Evolutionary conservation across 352 stramenopile genomes (phyloP).

Genomic region (Pythium chondricola): DNA sequence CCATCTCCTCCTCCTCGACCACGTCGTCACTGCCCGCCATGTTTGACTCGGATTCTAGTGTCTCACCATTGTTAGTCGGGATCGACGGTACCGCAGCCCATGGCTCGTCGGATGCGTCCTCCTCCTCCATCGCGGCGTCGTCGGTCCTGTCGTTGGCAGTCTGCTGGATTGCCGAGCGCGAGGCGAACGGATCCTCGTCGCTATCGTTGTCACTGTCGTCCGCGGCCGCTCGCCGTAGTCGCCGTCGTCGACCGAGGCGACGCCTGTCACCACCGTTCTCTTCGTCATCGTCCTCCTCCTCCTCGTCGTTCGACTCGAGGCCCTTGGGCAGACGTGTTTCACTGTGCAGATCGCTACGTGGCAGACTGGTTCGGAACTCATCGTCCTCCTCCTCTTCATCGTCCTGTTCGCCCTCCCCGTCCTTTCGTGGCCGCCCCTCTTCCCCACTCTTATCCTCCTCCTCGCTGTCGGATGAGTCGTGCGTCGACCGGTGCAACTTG

Average conservation of each 20-base stretch:
- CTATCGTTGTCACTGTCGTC: slow-evolving; percentile 14
- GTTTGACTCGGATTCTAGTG: no score
- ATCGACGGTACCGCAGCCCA: neutral
- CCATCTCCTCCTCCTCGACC: neutral
- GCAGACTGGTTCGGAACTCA: slow-evolving; percentile 2
- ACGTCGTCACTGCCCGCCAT: neutral
- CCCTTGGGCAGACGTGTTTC: slow-evolving; percentile 13
- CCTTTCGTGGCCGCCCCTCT: neutral
- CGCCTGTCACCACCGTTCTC: neutral
- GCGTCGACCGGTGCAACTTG: slow-evolving; percentile 64
- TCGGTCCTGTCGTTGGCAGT: neutral
- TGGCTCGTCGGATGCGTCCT: neutral
- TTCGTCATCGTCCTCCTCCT: neutral
- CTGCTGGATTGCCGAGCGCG: neutral
- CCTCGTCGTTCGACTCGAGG: slow-evolving; percentile 8
- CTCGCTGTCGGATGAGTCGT: slow-evolving; percentile 50
- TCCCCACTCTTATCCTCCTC: slow-evolving; percentile 16
- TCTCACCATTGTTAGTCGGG: neutral
- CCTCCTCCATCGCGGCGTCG: neutral
- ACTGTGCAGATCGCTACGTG: slow-evolving; percentile 1
- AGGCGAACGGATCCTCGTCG: slow-evolving; percentile 10
- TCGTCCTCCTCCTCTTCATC: slow-evolving; percentile 18
- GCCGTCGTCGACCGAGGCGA: slow-evolving; percentile 1
- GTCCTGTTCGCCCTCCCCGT: slow-evolving; percentile 4
- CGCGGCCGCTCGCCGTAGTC: slow-evolving; percentile 2